phyloP scores from a whole-genome alignment of 1,284 basidiomycete species.

The Ustilago crameri region DNA sequence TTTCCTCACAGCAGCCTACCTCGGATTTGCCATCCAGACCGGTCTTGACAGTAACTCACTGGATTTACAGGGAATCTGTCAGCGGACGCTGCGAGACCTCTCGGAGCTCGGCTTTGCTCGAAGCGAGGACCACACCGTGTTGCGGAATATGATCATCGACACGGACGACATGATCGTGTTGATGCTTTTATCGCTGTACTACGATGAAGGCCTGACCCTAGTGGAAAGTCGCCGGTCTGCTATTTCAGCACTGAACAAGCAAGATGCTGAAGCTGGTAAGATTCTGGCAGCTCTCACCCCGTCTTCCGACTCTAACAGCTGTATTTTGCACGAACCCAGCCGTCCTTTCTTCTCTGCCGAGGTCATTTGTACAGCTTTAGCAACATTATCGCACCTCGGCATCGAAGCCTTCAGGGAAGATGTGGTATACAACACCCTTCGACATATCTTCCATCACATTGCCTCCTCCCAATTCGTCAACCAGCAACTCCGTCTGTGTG shows the following conservation, averaged over 20 bases:
- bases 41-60: constrained; percentile 21
- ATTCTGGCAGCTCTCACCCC: constrained; percentile 20
- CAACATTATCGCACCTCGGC: constrained; percentile 11
- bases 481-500: constrained; percentile 82
- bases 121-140: constrained; percentile 3
- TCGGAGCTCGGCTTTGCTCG: constrained; percentile 18
- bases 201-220: constrained; percentile 14
- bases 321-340: constrained; percentile 42
- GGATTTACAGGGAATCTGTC: constrained; percentile 8
- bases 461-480: constrained; percentile 81
- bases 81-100: constrained; percentile 13
- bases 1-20: constrained; percentile 76
- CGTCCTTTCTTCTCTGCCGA: constrained; percentile 34
- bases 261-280: constrained; percentile 5
- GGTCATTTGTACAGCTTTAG: constrained; percentile 22
- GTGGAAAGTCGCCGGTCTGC: constrained; percentile 9
- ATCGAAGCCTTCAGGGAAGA: constrained; percentile 19
- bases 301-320: not conserved
- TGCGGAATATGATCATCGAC: constrained; percentile 19
- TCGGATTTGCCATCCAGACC: constrained; percentile 71
- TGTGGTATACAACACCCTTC: constrained; percentile 62
- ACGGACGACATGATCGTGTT: constrained; percentile 30
- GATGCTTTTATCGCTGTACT: constrained; percentile 26
- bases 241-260: constrained; percentile 9
- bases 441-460: constrained; percentile 78